Base-by-base conservation (phyloP, 129 eudicot species). In the Solidago caesia region DNA sequence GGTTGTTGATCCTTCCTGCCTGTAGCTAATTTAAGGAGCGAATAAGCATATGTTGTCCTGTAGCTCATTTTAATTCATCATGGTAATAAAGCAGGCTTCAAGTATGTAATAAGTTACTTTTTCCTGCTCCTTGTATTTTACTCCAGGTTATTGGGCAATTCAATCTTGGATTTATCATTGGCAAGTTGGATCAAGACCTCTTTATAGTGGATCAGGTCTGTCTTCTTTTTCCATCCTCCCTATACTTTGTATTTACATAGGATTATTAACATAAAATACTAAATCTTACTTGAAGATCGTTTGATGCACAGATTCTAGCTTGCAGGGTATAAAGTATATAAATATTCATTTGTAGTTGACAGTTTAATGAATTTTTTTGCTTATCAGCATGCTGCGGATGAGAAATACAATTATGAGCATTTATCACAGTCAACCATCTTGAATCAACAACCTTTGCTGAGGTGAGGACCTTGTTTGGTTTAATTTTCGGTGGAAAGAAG, bases 371-470 rank as follows among this genome's bases (percentile, higher is more conserved):
- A 5, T 25, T 78, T 73, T 55, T 15, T 45, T 72, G 68, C 12
- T 73, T 48, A 68, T 68, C 90, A 93, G 98, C 98, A 93, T 93
- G 98, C 98, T 86, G 98, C 98, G 46, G 98, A 93, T 79, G 98
- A 93, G 85, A 93, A 93, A 81, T 90, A 90, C 85, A 93, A 93
- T 75, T 93, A 79, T 75, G 98, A 93, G 88, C 96, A 79, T 68
- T 70, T 93, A 74, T 90, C 97, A 60, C 87, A 80, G 81, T 81
- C 81, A 68, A 93, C 98, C 46, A 65, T 88, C 84, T 83, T 93
- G 75, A 93, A 93, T 85, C 98, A 93, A 79, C 98, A 93, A 82
- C 98, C 98, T 47, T 86, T 93, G 77, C 85, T 93, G 55, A 69
- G 89, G 98, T 93, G 66, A 79, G 83, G 68, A 67, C 71, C 56